Base-by-base conservation (phyloP, 2,329 filamentous ascomycete species). In the Calonectria fujianensis region DNA sequence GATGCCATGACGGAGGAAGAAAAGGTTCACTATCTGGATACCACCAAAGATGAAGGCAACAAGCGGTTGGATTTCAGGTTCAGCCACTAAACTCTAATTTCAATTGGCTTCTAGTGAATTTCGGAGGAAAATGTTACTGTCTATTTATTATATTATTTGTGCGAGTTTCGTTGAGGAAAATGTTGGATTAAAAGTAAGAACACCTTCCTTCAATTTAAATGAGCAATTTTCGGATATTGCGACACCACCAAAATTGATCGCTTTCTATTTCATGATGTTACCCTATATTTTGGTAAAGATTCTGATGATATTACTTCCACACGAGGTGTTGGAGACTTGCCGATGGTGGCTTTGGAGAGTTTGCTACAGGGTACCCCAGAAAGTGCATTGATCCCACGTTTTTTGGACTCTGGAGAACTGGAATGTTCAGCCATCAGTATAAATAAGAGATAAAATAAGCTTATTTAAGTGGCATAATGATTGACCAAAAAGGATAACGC, bases 41-140 rank as follows among this genome's bases (percentile, higher is more conserved):
- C 82, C 0, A 88, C 86, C 0, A 84, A 76, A 3, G 85, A 89
- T 37, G 82, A 86, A 64, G 88, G 88, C 20, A 89, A 85, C 65
- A 88, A 87, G 78, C 80, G 83, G 72, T 78, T 87, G 14, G 85
- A 87, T 74, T 88, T 88, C 70, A 78, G 85, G 24, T 88, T 88
- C 75, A 82, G 82, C 14, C 83, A 85, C 48, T 85, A 63, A 70
- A 10, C 31, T 50, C 29, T 24, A 4, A 1, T 3, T 41, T 29
- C 8, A 13, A 41, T 16, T 63, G 45, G 20, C 8, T 48, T 24
- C 1, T 24, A n/a, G 45, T 13, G 45, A 5, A 24, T 11, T 48
- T 11, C 9, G 45, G 24, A n/a, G n/a, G 18, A 24, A 24, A 48
- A 13, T 48, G 20, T 13, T 48, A 4, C 13, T 48, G 8, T 48